Evolutionary conservation across 345 rosid genomes (phyloP), one percentile per base, ranked within the genome.

Genomic region (Xanthoceras sorbifolium): DNA sequence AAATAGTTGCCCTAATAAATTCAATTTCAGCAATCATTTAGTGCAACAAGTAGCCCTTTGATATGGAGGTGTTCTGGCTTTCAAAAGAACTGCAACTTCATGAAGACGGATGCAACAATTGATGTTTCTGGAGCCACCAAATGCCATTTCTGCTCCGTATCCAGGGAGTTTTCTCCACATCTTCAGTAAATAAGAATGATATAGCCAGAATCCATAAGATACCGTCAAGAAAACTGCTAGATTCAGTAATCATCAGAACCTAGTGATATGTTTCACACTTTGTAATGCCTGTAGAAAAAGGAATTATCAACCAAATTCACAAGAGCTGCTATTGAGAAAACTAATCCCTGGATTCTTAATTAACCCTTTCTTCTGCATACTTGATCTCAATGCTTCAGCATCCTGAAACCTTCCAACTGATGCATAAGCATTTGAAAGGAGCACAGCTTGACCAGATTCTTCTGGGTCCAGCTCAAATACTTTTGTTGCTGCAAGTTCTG

Each of bases 351-450:
- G 82, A 54, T 77, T 76, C 75, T 89, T 85, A n/a, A 40, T 68
- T 54, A 81, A 68, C 3, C 83, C 78, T 34, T 76, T 71, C 59
- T 81, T 80, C 66, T 80, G 70, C 48, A 83, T 59, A 54, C 74
- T 74, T 22, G 23, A 68, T 77, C 89, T 85, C 84, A 81, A 50
- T 63, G 73, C 81, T 82, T 85, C 85, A 32, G 90, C 87, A 79
- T 87, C 87, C 78, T 84, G 46, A 74, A 85, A 86, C 77, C 85
- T 84, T 44, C 91, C 89, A n/a, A 76, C 79, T 4, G 81, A 86
- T 50, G 87, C 84, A 81, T 85, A 86, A 55, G 72, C 77, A 64
- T 86, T 86, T 26, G 88, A 88, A 29, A 88, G 79, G 34, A 83
- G 84, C 79, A 86, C 83, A 18, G 73, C 48, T 12, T 52, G 72